A percentile compares a stretch with the other conserved stretches of the same genome.
Evolutionary conservation across 2,329 filamentous ascomycete species (phyloP).

Genomic region (Lachnum nothofagi): DNA sequence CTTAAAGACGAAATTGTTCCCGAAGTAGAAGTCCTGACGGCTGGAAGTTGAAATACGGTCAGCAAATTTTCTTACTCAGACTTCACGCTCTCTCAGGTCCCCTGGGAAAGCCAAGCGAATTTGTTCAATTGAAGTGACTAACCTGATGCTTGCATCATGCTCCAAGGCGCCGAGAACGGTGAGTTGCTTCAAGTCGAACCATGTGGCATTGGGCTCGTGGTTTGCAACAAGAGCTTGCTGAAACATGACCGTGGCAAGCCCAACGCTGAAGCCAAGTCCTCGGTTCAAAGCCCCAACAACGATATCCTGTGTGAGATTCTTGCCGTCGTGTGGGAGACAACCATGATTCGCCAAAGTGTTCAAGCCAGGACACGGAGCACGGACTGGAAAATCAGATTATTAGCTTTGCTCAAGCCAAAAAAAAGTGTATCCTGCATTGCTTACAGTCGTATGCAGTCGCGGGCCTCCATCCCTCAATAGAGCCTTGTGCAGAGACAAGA

Average conservation of each 20-base stretch:
- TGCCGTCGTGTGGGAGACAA: constrained; percentile 39
- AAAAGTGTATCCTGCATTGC: no score
- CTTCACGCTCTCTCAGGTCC: neutral
- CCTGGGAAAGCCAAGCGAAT: neutral
- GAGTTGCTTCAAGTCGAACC: constrained; percentile 42
- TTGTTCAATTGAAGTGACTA: constrained; percentile 4
- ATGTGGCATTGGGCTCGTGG: constrained; percentile 41
- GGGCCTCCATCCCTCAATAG: no score
- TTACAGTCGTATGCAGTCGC: no score
- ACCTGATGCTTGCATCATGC: constrained; percentile 45
- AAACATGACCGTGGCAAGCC: constrained; percentile 40
- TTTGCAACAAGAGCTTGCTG: constrained; percentile 40
- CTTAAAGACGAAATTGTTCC: constrained; percentile 49
- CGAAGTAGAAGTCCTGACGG: constrained; percentile 45
- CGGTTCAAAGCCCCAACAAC: constrained; percentile 36
- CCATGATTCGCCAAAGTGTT: constrained; percentile 43
- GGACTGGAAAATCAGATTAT: no score
- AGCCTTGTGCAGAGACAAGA: no score
- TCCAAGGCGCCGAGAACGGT: constrained; percentile 46
- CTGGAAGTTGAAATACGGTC: no score
- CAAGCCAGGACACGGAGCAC: constrained; percentile 39
- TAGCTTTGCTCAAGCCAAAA: no score
- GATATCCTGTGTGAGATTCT: constrained; percentile 32
- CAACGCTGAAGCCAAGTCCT: constrained; percentile 41
- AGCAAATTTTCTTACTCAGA: no score